These are phyloP conservation scores for Mucor piriformis DNA, from an alignment of 371 early-diverging fungal species.

Conservation along the genomic window DNA sequence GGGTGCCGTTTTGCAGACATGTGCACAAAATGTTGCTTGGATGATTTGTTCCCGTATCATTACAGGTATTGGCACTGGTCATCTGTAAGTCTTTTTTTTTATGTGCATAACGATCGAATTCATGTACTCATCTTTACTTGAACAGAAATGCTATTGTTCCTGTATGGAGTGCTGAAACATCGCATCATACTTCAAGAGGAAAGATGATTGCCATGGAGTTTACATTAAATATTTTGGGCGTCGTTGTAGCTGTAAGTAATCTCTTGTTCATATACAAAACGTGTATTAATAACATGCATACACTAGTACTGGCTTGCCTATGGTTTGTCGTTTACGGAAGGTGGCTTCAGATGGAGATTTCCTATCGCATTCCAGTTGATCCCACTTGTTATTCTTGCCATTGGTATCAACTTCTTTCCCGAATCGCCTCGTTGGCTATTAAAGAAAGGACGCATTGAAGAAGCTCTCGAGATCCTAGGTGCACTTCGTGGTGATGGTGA, in stretches of 20 bases:
- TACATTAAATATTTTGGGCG: slow-evolving; percentile 49
- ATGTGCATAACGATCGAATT: too few species aligned
- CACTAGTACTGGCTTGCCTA: slow-evolving; percentile 52
- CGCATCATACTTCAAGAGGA: slow-evolving; percentile 43
- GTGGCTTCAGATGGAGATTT: slow-evolving; percentile 45
- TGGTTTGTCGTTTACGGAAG: slow-evolving; percentile 40
- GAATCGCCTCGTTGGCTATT: slow-evolving; percentile 43
- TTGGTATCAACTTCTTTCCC: slow-evolving; percentile 44
- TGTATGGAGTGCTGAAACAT: slow-evolving; percentile 49
- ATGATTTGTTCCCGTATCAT: slow-evolving; percentile 50
- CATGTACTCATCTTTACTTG: neutral
- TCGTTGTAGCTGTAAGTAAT: slow-evolving; percentile 41
- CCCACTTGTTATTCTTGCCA: slow-evolving; percentile 35
- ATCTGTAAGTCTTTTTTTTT: slow-evolving; percentile 32
- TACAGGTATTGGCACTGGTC: slow-evolving; percentile 51
- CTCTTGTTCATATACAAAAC: too few species aligned
- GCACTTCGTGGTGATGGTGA: slow-evolving; percentile 46
- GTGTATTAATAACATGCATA: too few species aligned
- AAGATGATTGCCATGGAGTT: slow-evolving; percentile 48
- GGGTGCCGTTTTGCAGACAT: slow-evolving; percentile 46
- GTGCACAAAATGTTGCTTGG: slow-evolving; percentile 45
- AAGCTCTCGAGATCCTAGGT: slow-evolving; percentile 41
- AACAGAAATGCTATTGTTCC: slow-evolving; percentile 48
- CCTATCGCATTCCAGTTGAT: slow-evolving; percentile 47
- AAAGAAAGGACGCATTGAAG: slow-evolving; percentile 38